Percentiles rank a stretch among this genome's conserved stretches.
phyloP scores from a whole-genome alignment of 1,139 yeast genomes.

The Nakaseomyces glabratus region DNA sequence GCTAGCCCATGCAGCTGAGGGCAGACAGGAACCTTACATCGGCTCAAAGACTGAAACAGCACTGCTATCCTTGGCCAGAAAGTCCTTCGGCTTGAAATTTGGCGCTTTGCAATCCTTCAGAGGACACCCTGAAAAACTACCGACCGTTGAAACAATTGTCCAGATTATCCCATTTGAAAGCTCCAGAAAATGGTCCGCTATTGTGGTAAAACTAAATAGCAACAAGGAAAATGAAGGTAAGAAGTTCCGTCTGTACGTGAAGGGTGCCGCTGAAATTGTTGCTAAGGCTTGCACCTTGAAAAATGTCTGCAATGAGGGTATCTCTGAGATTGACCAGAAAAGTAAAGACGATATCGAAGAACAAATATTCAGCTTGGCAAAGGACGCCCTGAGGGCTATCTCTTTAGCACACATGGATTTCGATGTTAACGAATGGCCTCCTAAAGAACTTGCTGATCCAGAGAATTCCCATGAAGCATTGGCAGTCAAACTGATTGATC shows the following conservation, averaged over 20 bases:
- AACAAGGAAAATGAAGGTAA: constrained; percentile 17
- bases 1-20: constrained; percentile 15
- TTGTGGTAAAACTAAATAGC: constrained; percentile 42
- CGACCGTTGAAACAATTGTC: constrained; percentile 37
- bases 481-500: constrained; percentile 39
- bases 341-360: constrained; percentile 30
- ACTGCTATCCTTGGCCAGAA: constrained; percentile 56
- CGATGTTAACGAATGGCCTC: constrained; percentile 54
- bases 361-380: constrained; percentile 59
- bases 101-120: constrained; percentile 37
- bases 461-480: constrained; percentile 37
- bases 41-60: constrained; percentile 97
- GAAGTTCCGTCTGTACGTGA: constrained; percentile 58
- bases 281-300: constrained; percentile 48
- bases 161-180: constrained; percentile 89
- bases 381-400: constrained; percentile 73
- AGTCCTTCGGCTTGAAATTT: constrained; percentile 41
- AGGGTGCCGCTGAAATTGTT: constrained; percentile 93
- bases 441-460: constrained; percentile 35
- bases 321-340: constrained; percentile 24
- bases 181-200: constrained; percentile 85
- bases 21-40: constrained; percentile 49
- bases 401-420: constrained; percentile 75
- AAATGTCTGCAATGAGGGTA: constrained; percentile 30
- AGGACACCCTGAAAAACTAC: constrained; percentile 23